Percentiles rank a stretch among this genome's conserved stretches.
phyloP scores from a whole-genome alignment of 345 rosid genomes.

The Hypericum androsaemum region DNA sequence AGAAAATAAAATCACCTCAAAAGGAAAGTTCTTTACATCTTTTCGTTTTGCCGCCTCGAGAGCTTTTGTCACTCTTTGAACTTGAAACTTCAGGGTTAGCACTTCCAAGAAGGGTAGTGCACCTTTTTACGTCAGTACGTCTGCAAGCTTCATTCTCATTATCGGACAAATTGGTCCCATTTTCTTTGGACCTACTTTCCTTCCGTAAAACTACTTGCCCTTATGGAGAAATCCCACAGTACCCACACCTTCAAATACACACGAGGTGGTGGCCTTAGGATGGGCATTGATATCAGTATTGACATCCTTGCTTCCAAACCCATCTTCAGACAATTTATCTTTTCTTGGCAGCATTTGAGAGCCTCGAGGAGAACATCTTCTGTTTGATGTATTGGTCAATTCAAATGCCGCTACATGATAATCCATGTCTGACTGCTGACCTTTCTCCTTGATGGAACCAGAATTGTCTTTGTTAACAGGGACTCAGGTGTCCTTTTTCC shows the following conservation, averaged over 20 bases:
- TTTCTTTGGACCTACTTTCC: conserved; percentile 29
- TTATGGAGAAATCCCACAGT: conserved; percentile 49
- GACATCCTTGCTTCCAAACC: conserved; percentile 24
- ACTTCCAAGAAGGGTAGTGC: conserved; percentile 31
- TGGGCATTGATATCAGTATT: conserved; percentile 22
- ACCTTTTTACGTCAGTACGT: conserved; percentile 15
- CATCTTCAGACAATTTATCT: conserved; percentile 35
- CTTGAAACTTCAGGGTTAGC: conserved; percentile 25
- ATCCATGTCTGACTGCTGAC: conserved; percentile 37
- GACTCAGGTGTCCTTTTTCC: conserved; percentile 93
- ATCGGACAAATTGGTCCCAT: conserved; percentile 9
- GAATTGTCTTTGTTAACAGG: conserved; percentile 59
- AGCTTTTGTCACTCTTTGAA: conserved; percentile 32
- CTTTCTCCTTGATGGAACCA: conserved; percentile 36
- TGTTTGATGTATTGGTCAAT: too few relatives aligned
- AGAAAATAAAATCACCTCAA: conserved; percentile 10
- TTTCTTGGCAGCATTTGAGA: conserved; percentile 36
- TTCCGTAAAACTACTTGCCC: conserved; percentile 46
- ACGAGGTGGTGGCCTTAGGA: conserved; percentile 35
- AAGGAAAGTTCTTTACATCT: conserved; percentile 13
- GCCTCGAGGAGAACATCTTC: conserved; percentile 56
- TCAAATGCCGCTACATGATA: conserved; percentile 58
- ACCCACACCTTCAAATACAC: conserved; percentile 57
- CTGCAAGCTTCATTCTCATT: conserved; percentile 21
- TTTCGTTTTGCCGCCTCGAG: conserved; percentile 32